Base-by-base conservation (phyloP, 1,284 basidiomycete species). In the Abortiporus biennis region DNA sequence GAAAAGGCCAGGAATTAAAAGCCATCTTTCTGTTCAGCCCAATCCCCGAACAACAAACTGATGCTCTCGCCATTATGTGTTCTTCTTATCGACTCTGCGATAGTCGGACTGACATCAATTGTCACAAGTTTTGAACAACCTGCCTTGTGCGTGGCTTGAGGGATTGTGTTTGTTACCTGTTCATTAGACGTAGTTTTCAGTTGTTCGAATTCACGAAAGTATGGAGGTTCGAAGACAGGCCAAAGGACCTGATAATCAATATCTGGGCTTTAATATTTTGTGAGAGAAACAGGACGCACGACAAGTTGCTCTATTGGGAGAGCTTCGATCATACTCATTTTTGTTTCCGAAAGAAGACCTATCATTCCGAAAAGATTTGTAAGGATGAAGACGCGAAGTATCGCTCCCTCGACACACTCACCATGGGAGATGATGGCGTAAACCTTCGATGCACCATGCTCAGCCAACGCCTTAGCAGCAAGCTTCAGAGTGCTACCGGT, bases 1-100 rank as follows among this genome's bases (percentile, higher is more conserved):
- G n/a, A n/a, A n/a, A n/a, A n/a, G n/a, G n/a, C n/a, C n/a, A n/a
- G n/a, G n/a, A n/a, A n/a, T n/a, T 29, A 29, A n/a, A 29, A 29
- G 8, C 27, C 27, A 29, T 52, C 53, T 32, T 43, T 51, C 21
- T 49, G 54, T 42, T 57, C 54, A 15, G 77, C 71, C 80, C 82
- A 87, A 50, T 87, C 86, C 29, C 80, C 84, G 52, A 90, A 90
- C n/a, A 90, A 65, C 36, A 88, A 59, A 50, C 83, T 86, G 53
- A 89, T 89, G 50, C 85, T 88, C 70, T 96, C 88, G 50, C 95
- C 95, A 53, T 99, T 98, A 66, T 99, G 95, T 16, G 93, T 96
- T 52, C 95, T 72, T 36, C 96, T 85, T 51, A 99, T 97, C 56
- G 88, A 92, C 71, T 99, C 95, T 8, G 94, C 90, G 44, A 99